Conservation (phyloP, 306 rosid genomes). For the Citrullus mucosospermus region DNA sequence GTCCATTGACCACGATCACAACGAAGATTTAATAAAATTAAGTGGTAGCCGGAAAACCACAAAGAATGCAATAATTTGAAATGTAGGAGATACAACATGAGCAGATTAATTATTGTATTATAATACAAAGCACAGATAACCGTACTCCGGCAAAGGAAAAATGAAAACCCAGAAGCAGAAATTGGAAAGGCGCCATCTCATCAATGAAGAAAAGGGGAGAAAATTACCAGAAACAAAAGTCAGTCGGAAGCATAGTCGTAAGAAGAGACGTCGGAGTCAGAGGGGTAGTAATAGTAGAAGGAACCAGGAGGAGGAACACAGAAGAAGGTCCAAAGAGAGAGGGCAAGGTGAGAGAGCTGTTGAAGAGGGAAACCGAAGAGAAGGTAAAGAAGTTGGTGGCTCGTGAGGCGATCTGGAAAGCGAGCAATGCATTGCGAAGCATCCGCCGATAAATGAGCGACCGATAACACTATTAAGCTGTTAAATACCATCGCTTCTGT, state of each 20-base stretch:
- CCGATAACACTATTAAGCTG: conserved; percentile 39
- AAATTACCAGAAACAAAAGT: not conserved
- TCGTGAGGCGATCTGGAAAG: conserved; percentile 38
- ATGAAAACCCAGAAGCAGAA: not conserved
- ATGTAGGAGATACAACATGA: not conserved
- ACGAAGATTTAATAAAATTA: not conserved
- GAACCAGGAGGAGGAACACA: conserved; percentile 47
- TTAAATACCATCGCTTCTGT: conserved; percentile 46
- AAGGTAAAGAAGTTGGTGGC: conserved; percentile 46
- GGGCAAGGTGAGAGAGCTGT: conserved; percentile 51
- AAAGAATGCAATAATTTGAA: not conserved
- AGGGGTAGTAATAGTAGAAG: conserved; percentile 21
- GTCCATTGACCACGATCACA: not conserved
- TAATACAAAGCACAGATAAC: not conserved
- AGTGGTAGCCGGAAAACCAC: not conserved
- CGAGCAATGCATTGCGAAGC: conserved; percentile 55
- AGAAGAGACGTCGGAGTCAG: conserved; percentile 29
- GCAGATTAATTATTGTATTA: not conserved
- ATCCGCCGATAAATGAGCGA: conserved; percentile 57
- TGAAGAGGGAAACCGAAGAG: conserved; percentile 55
- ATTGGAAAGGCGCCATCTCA: not conserved
- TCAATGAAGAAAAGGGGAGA: not conserved
- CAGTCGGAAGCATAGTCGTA: conserved; percentile 12
- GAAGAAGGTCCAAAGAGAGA: conserved; percentile 61
- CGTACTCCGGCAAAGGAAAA: not conserved